Evolutionary conservation across 169 alveolate genomes (phyloP), one percentile per base, ranked within the genome.

Genomic region (Eimeria tenella): DNA sequence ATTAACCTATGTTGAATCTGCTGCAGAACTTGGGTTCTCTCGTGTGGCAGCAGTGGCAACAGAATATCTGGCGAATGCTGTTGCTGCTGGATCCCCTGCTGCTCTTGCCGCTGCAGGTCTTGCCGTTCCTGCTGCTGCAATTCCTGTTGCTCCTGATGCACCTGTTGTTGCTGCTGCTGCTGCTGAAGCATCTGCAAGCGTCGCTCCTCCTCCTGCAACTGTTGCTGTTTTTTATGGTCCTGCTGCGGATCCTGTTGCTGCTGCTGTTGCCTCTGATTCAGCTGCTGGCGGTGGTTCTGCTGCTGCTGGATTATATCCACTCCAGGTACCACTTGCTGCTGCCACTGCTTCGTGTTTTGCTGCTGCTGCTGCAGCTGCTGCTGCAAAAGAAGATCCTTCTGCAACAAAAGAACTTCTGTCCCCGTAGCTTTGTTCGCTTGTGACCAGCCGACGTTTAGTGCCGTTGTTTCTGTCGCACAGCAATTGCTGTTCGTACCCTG

Each of bases 191-290:
- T 8, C 49, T 73, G n/a, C 56, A 11, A 19, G 55, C 0, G 83
- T 13, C 7, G 56, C 0, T 73, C 52, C 8, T 52, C 23, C 3
- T 77, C 9, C 65, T 19, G 68, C 87, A 17, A 62, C 87, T 77
- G 65, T 62, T 49, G 65, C 65, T 52, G 65, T 65, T 77, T 15
- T 31, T 15, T 17, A 17, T 31, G 55, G 7, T 73, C 58, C 83
- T 23, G 49, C 83, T 21, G 53, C 83, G 15, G 23, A 8, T 6
- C 53, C 49, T 13, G 17, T 15, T 42, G 83, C 53, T 23, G 83
- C 83, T 73, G 83, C 83, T 73, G 83, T 42, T 23, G 52, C 83
- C 11, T 7, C 55, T n/a, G 56, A 5, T 73, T 55, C 83, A n/a
- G 83, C 83, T 73, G 11, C 83, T 73, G 56, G 53, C 13, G 52